Evolutionary conservation across 2,329 filamentous ascomycete species (phyloP).

Genomic region (Fusarium vanettenii): DNA sequence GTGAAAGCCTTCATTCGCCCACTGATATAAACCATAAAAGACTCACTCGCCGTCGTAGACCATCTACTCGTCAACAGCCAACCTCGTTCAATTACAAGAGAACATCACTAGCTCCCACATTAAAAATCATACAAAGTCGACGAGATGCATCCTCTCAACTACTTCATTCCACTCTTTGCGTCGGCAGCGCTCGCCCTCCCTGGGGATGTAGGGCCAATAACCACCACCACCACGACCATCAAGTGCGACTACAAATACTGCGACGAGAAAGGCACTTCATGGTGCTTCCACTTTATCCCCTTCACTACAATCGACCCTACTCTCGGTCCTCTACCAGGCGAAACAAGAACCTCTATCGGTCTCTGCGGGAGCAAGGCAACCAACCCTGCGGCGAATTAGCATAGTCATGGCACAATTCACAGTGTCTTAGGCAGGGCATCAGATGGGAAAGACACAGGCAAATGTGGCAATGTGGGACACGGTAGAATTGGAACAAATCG

Average conservation of each 20-base stretch:
- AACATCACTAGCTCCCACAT: neutral
- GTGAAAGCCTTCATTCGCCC: conserved; percentile 12
- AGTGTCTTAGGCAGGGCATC: neutral
- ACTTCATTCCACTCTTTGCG: conserved; percentile 12
- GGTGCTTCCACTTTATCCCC: conserved; percentile 55
- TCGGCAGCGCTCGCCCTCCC: conserved; percentile 18
- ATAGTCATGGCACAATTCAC: neutral
- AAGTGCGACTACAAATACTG: conserved; percentile 52
- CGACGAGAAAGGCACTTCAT: conserved; percentile 48
- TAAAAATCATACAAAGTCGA: neutral
- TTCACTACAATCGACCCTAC: conserved; percentile 50
- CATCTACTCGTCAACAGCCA: neutral
- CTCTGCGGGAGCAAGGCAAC: conserved; percentile 37
- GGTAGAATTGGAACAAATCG: neutral
- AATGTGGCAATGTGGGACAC: neutral
- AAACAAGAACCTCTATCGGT: conserved; percentile 49
- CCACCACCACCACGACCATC: conserved; percentile 26
- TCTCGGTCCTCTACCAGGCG: conserved; percentile 51
- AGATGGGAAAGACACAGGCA: neutral
- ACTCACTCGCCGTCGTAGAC: neutral
- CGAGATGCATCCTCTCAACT: conserved; percentile 15
- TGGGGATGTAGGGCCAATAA: neutral
- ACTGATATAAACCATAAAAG: conserved; percentile 5
- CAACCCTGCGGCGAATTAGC: neutral
- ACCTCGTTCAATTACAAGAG: neutral